Percentiles rank a stretch among this genome's conserved stretches.
These are phyloP conservation scores for Trypanosoma brucei DNA, from an alignment of 208 protist species.

Conservation along the genomic window DNA sequence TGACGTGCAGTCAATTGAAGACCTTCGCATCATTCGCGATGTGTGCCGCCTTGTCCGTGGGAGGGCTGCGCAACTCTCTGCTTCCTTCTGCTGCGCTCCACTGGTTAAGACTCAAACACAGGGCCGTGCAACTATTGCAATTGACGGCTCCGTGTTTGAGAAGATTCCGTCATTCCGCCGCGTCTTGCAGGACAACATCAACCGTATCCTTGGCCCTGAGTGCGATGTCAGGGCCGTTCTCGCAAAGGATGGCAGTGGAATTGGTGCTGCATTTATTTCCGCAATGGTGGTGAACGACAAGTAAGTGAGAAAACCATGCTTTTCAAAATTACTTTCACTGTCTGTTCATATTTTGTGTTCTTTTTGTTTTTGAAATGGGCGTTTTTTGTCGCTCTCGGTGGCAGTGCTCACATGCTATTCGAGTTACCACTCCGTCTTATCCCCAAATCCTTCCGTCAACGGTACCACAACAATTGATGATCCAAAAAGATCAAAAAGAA, in stretches of 20 bases:
- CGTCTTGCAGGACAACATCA: slow-evolving; percentile 68
- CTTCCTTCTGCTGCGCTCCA: slow-evolving; percentile 61
- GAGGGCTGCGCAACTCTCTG: slow-evolving; percentile 70
- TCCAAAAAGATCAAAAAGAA: too few species aligned
- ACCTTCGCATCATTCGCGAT: slow-evolving; percentile 58
- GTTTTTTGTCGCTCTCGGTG: too few species aligned
- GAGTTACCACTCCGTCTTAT: too few species aligned
- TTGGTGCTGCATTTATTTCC: slow-evolving; percentile 86
- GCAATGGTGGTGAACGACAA: slow-evolving; percentile 54
- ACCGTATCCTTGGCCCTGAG: slow-evolving; percentile 53
- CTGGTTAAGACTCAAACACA: slow-evolving; percentile 67
- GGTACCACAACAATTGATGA: too few species aligned
- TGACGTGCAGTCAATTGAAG: slow-evolving; percentile 32
- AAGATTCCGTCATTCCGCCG: slow-evolving; percentile 83
- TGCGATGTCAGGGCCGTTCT: slow-evolving; percentile 54
- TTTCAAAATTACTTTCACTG: slow-evolving; percentile 17
- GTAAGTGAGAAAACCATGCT: slow-evolving; percentile 11
- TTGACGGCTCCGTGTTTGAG: slow-evolving; percentile 89
- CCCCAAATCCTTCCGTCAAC: too few species aligned
- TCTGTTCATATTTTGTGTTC: background rate
- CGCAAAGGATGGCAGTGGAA: slow-evolving; percentile 82
- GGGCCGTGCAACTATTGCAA: slow-evolving; percentile 59
- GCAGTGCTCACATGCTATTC: too few species aligned
- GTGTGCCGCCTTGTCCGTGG: slow-evolving; percentile 68
- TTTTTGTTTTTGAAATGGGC: background rate